Base-by-base conservation (phyloP, 225 moss, liverwort and hornwort genomes). In the Physcomitrium patens region DNA sequence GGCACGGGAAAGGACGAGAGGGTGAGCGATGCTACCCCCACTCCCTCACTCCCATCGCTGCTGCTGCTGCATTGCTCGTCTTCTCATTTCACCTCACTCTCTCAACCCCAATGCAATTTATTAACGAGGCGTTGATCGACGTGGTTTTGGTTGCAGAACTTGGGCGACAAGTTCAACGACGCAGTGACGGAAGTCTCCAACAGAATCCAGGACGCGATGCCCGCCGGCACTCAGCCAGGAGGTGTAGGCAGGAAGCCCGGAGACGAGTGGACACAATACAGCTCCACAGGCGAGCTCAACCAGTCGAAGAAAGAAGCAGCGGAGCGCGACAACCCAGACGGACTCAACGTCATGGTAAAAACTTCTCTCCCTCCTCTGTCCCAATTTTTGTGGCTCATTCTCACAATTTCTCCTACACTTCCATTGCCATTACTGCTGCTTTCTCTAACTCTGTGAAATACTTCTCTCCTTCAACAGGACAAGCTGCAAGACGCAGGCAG, bases 221-320 rank as follows among this genome's bases (percentile, higher is more conserved):
- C 84, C 13, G 84, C 78, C 1, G 81, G 84, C 8, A 81, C 84
- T 15, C 84, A 84, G 75, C 84, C 84, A 0, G 84, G 84, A 18
- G 84, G 84, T 12, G 71, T 77, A 9, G 80, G 80, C 2, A 81
- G 84, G 81, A 84, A 81, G 75, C 84, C 84, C 50, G 84, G 84
- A 71, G 84, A 85, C 64, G 81, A 75, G 71, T 85, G 81, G 84
- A 81, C 80, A 3, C 84, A 85, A 46, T 71, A 74, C 50, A 87
- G 87, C 60, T 87, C 87, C 67, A 87, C 87, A 0, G 87, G 87
- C 0, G 87, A 87, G 81, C 65, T 87, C 11, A 84, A 84, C 24
- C 69, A 65, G 12, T 8, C 46, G 1, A 87, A 87, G 84, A 78
- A 73, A 43, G 76, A 76, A 67, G 70, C 16, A 0, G 87, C 87